Evolutionary conservation across 2,329 filamentous ascomycete species (phyloP).

Genomic region (Aspergillus hiratsukae): DNA sequence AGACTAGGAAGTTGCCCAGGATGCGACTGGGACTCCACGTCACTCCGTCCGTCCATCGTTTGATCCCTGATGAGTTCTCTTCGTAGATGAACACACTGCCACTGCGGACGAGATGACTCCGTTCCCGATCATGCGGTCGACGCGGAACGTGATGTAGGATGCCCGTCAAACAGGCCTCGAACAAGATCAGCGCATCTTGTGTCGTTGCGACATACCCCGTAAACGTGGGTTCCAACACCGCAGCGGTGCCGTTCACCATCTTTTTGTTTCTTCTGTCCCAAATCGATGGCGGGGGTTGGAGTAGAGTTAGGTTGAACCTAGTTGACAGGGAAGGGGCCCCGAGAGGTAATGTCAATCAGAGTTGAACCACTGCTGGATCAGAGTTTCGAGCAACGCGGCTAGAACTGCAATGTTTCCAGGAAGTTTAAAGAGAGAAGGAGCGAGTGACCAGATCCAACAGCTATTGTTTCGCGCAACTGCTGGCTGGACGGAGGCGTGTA

Average conservation of each 20-base stretch:
- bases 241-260: conserved; percentile 43
- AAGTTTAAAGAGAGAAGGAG: conserved; percentile 7
- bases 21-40: conserved; percentile 89
- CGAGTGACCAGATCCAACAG: background rate
- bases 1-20: conserved; percentile 78
- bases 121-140: conserved; percentile 80
- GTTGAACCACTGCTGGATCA: conserved; percentile 19
- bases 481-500: background rate
- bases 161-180: conserved; percentile 72
- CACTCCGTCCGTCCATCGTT: conserved; percentile 88
- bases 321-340: conserved; percentile 12
- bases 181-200: conserved; percentile 71
- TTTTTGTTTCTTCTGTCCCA: conserved; percentile 1
- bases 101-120: conserved; percentile 70
- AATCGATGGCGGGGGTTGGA: background rate
- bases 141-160: conserved; percentile 70
- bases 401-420: conserved; percentile 2
- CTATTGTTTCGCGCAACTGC: background rate
- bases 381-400: conserved; percentile 14
- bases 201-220: conserved; percentile 65
- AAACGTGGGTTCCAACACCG: conserved; percentile 60
- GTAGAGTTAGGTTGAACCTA: conserved; percentile 15
- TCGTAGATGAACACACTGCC: conserved; percentile 90
- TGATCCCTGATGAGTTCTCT: conserved; percentile 84
- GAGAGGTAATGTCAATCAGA: conserved; percentile 17